Evolutionary conservation across 495 filamentous ascomycete species (phyloP).

Genomic region (Trichodelitschia bisporula): DNA sequence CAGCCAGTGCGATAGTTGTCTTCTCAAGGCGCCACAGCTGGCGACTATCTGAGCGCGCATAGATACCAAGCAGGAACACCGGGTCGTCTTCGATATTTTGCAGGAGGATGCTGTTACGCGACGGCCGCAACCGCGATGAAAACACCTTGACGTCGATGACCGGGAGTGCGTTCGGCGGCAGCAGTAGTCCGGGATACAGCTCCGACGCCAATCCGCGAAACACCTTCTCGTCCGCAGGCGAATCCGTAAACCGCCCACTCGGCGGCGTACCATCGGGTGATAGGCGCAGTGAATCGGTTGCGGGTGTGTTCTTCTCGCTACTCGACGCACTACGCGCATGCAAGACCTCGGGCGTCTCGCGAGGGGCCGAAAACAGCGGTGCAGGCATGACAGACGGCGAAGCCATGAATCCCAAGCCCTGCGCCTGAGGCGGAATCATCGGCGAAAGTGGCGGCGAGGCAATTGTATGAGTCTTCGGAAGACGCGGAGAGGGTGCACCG

Average conservation of each 20-base stretch:
- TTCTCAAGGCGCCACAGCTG: constrained; percentile 93
- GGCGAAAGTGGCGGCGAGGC: constrained; percentile 52
- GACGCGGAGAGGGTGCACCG: constrained; percentile 44
- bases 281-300: too few relatives aligned
- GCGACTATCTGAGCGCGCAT: constrained; percentile 46
- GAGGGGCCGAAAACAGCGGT: too few relatives aligned
- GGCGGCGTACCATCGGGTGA: constrained; percentile 6
- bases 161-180: constrained; percentile 80
- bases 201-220: constrained; percentile 54
- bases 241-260: background rate
- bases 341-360: too few relatives aligned
- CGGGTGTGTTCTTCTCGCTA: background rate
- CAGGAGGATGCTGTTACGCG: constrained; percentile 56
- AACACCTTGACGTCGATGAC: constrained; percentile 65
- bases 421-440: constrained; percentile 32
- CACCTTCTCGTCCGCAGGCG: constrained; percentile 17
- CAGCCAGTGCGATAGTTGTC: constrained; percentile 52
- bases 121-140: constrained; percentile 83
- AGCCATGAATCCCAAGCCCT: constrained; percentile 5
- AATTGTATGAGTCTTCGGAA: constrained; percentile 25
- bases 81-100: constrained; percentile 50
- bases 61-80: constrained; percentile 75
- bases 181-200: constrained; percentile 55
- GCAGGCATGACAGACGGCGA: background rate
- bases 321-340: too few relatives aligned